phyloP scores from a whole-genome alignment of 495 filamentous ascomycete species.

The Daldinia loculata region DNA sequence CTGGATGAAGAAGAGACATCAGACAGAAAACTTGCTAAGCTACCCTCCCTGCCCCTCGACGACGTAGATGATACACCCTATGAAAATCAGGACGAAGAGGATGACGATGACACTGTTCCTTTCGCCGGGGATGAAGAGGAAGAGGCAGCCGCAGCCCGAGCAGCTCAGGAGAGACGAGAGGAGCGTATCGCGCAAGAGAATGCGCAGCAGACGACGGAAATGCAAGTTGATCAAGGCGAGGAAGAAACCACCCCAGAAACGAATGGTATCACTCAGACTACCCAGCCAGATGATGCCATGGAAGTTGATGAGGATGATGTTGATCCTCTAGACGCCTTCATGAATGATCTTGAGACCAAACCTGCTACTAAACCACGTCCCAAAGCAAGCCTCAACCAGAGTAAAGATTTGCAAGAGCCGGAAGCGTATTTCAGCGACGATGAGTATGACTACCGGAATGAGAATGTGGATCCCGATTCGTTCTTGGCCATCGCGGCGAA shows the following conservation, averaged over 20 bases:
- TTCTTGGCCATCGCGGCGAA: conserved; percentile 89
- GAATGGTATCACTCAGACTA: conserved; percentile 32
- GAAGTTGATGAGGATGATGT: conserved; percentile 73
- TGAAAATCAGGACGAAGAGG: conserved; percentile 67
- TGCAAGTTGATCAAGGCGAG: conserved; percentile 54
- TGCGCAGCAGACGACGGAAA: conserved; percentile 62
- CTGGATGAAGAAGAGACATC: conserved; percentile 89
- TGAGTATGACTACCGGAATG: conserved; percentile 76
- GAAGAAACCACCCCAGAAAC: conserved; percentile 41
- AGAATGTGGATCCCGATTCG: conserved; percentile 78
- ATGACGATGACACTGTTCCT: conserved; percentile 78
- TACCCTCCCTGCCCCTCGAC: conserved; percentile 77
- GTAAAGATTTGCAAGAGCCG: conserved; percentile 64
- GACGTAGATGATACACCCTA: conserved; percentile 66
- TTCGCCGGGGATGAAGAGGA: conserved; percentile 86
- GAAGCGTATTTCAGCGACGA: conserved; percentile 89
- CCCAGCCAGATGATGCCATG: conserved; percentile 47
- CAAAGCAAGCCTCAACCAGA: conserved; percentile 33
- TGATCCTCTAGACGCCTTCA: conserved; percentile 95
- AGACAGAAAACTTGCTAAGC: conserved; percentile 85
- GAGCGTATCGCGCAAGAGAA: conserved; percentile 57
- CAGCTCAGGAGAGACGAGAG: conserved; percentile 65
- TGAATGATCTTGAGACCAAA: conserved; percentile 75
- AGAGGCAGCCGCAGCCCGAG: conserved; percentile 80
- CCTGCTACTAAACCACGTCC: conserved; percentile 41